Conservation (phyloP, 345 rosid genomes). For the Boechera divaricarpa region DNA sequence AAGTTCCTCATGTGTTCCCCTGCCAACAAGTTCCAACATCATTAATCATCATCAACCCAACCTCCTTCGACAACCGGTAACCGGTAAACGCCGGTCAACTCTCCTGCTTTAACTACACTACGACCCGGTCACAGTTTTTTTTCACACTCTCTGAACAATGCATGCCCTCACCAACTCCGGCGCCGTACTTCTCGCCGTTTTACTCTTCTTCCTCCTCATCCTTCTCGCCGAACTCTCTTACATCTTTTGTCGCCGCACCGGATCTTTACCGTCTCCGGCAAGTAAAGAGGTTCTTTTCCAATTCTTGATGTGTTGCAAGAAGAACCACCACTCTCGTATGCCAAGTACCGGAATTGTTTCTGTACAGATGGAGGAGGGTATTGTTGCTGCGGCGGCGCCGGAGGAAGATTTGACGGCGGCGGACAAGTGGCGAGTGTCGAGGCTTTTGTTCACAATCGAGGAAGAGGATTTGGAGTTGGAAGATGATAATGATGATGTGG, state of each 20-base stretch:
- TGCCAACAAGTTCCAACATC: constrained; percentile 46
- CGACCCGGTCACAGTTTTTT: not conserved
- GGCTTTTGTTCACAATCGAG: constrained; percentile 44
- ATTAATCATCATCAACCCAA: constrained; percentile 48
- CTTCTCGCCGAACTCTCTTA: constrained; percentile 42
- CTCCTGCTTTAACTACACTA: constrained; percentile 23
- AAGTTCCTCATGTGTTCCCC: constrained; percentile 41
- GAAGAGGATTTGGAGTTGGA: constrained; percentile 42
- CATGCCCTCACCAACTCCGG: constrained; percentile 47
- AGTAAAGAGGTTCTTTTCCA: constrained; percentile 38
- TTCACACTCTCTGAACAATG: constrained; percentile 17
- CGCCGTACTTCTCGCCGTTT: constrained; percentile 41
- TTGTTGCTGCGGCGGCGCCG: not conserved
- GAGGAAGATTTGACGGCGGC: not conserved
- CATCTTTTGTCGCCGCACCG: constrained; percentile 37
- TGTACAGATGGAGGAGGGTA: constrained; percentile 24
- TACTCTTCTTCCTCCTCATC: constrained; percentile 37
- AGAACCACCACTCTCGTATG: constrained; percentile 36
- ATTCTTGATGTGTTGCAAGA: constrained; percentile 40
- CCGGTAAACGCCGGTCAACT: constrained; percentile 38
- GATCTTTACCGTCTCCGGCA: constrained; percentile 31
- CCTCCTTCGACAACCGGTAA: constrained; percentile 26
- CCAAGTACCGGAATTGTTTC: constrained; percentile 34
- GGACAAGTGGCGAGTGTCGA: constrained; percentile 43
- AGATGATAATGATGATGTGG: constrained; percentile 20